phyloP scores from a whole-genome alignment of 2,329 filamentous ascomycete genomes.

The Helicocarpus griseus region DNA sequence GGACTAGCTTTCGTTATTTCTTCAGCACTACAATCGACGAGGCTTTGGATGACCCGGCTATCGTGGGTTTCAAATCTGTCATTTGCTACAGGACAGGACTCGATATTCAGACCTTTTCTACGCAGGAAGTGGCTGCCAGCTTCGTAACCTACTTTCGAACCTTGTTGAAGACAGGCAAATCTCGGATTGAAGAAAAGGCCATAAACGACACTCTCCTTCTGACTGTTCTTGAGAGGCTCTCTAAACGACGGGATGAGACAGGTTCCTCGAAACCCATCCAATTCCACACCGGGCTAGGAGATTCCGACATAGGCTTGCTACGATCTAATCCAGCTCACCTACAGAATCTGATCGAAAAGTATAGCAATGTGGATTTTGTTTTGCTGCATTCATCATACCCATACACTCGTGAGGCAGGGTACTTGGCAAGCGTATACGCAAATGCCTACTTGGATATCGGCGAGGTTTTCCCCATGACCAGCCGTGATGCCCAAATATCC shows the following conservation, averaged over 20 bases:
- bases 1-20: conserved; percentile 34
- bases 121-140: conserved; percentile 26
- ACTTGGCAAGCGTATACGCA: conserved; percentile 64
- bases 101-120: conserved; percentile 45
- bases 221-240: conserved; percentile 50
- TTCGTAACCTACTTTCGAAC: conserved; percentile 21
- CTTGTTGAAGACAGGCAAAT: conserved; percentile 19
- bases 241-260: conserved; percentile 26
- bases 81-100: conserved; percentile 74
- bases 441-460: conserved; percentile 79
- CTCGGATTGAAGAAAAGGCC: conserved; percentile 47
- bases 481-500: conserved; percentile 62
- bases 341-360: conserved; percentile 61
- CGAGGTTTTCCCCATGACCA: conserved; percentile 71
- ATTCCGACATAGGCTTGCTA: conserved; percentile 63
- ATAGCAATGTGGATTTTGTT: conserved; percentile 62
- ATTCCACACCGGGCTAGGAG: conserved; percentile 74
- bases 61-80: conserved; percentile 74
- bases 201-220: conserved; percentile 64
- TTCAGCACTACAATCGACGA: conserved; percentile 46
- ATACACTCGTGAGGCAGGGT: conserved; percentile 67
- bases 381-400: conserved; percentile 75
- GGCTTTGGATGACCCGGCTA: conserved; percentile 53
- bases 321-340: conserved; percentile 66
- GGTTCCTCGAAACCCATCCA: conserved; percentile 61